phyloP scores from a whole-genome alignment of 2,329 filamentous ascomycete genomes.

The Diaporthe citriasiana region DNA sequence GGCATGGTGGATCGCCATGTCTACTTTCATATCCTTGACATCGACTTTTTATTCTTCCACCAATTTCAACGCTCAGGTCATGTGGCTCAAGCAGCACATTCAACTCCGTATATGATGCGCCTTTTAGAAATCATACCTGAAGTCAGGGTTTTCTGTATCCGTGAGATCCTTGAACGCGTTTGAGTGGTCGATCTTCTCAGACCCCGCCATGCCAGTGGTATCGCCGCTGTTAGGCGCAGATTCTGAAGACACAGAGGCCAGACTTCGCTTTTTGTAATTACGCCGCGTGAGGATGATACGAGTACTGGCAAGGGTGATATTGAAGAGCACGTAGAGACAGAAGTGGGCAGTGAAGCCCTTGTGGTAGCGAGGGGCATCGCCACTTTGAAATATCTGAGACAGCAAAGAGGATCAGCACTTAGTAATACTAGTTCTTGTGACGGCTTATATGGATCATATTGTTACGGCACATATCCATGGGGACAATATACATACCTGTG shows the following conservation, averaged over 20 bases:
- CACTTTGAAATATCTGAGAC: slow-evolving; percentile 43
- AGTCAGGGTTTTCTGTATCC: slow-evolving; percentile 44
- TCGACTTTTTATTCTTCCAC: background rate
- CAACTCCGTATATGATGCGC: background rate
- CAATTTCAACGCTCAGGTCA: background rate
- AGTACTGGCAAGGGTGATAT: slow-evolving; percentile 47
- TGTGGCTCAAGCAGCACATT: background rate
- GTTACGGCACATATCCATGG: too few species aligned
- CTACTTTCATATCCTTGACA: background rate
- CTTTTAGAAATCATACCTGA: slow-evolving; percentile 36
- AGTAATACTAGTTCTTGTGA: too few species aligned
- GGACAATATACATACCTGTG: slow-evolving; percentile 46
- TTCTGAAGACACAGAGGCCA: slow-evolving; percentile 27
- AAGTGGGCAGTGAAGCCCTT: slow-evolving; percentile 54
- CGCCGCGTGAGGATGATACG: slow-evolving; percentile 46
- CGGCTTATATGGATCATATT: too few species aligned
- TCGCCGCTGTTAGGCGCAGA: background rate
- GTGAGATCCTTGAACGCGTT: slow-evolving; percentile 45
- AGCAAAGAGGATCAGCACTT: background rate
- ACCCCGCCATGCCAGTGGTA: background rate
- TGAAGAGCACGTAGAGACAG: slow-evolving; percentile 53
- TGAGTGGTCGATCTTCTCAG: slow-evolving; percentile 42
- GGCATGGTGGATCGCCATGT: background rate
- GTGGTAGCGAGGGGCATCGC: slow-evolving; percentile 44
- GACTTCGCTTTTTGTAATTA: slow-evolving; percentile 45